Conservation (phyloP, 1,284 basidiomycete species). For the Marasmius tenuissimus region DNA sequence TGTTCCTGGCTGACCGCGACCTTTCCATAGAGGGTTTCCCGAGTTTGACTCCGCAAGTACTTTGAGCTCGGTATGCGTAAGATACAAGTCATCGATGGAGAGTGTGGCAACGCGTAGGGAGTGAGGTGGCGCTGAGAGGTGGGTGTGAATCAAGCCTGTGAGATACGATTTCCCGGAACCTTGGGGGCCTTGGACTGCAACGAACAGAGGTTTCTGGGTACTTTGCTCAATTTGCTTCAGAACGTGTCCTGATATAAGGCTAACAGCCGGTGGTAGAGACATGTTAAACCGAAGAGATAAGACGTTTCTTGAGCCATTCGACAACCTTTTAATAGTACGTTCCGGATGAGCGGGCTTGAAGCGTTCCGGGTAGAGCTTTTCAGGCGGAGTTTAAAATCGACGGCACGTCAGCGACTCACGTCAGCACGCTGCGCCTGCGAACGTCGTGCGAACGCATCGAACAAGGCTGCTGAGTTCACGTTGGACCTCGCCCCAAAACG, state of each 20-base stretch:
- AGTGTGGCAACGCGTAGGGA: slow-evolving; percentile 63
- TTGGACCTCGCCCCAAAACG: too few relatives aligned
- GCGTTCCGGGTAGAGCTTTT: slow-evolving; percentile 1
- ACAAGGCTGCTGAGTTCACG: too few relatives aligned
- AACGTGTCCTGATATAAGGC: slow-evolving; percentile 46
- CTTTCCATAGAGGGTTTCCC: slow-evolving; percentile 65
- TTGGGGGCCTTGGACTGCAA: slow-evolving; percentile 87
- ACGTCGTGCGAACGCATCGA: too few relatives aligned
- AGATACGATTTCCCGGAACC: slow-evolving; percentile 82
- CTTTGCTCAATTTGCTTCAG: slow-evolving; percentile 29
- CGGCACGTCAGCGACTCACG: not conserved
- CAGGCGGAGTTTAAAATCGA: slow-evolving; percentile 26
- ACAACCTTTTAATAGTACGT: not conserved
- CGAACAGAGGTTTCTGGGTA: slow-evolving; percentile 52
- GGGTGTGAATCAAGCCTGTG: slow-evolving; percentile 51
- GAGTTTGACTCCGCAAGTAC: slow-evolving; percentile 55
- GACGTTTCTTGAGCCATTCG: not conserved
- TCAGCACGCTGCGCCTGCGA: not conserved
- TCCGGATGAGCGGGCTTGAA: not conserved
- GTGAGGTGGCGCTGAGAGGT: slow-evolving; percentile 49
- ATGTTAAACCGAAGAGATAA: slow-evolving; percentile 15
- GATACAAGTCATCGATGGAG: slow-evolving; percentile 87
- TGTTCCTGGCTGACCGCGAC: slow-evolving; percentile 86
- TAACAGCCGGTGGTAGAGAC: slow-evolving; percentile 28
- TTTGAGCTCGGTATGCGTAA: slow-evolving; percentile 61